Evolutionary conservation across 768 basidiomycete species (phyloP), one percentile per base, ranked within the genome.

Genomic region (Butyriboletus loyo): DNA sequence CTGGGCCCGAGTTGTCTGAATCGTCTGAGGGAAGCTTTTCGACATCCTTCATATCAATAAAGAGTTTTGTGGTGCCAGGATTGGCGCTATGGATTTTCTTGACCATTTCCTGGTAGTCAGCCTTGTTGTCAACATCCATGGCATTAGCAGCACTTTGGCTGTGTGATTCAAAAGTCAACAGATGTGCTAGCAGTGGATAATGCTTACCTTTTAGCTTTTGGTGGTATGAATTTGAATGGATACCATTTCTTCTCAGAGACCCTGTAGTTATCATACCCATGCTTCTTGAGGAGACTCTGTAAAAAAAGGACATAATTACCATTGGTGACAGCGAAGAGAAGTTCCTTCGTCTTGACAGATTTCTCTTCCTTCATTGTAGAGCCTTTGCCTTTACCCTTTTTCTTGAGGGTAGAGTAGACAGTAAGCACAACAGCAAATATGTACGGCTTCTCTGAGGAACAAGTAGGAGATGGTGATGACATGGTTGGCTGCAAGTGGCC

Each of bases 211-310:
- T 54, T 58, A 4, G 7, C 39, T 34, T 43, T 50, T 7, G 27
- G 47, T 7, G 31, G 39, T 7, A 55, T 30, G 37, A 47, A 61
- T 41, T 54, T 58, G 54, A 56, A 58, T 39, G 50, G 14, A 27
- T 52, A 61, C 0, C 11, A 6, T 22, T 34, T 49, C 1, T 14
- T 39, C 72, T 73, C 79, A 0, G 25, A 39, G 0, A 74, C 5
- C 0, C 22, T 50, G 40, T 47, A 57, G 4, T 54, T 45, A 1
- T 52, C 42, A 2, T 55, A 45, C 0, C 49, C 36, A 38, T 60
- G 54, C 57, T 53, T 61, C 9, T 52, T 34, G 1, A 59, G 59
- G 2, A 51, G 22, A 8, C 50, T 51, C 24, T 25, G 37, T 3
- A 60, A 22, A 34, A 60, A 58, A 58, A 2, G 35, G n/a, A n/a